These are phyloP conservation scores for Amanita pseudoporphyria DNA, from an alignment of 768 basidiomycete species.

Conservation along the genomic window DNA sequence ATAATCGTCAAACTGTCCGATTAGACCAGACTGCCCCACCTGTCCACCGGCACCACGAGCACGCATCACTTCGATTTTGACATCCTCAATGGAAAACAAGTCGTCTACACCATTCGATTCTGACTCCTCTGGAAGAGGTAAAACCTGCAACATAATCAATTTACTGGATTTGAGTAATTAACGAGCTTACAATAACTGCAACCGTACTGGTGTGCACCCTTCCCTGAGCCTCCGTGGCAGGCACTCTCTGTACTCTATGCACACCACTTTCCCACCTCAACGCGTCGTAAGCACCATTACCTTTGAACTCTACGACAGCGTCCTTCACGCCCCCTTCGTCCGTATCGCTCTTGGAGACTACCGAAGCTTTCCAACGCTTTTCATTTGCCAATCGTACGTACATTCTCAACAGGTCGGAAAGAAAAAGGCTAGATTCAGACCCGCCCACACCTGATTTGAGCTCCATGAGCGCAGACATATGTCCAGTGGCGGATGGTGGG, in stretches of 20 bases:
- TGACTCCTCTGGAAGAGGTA: slow-evolving; percentile 68
- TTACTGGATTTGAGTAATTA: neutral
- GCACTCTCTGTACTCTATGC: slow-evolving; percentile 91
- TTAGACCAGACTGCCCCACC: slow-evolving; percentile 28
- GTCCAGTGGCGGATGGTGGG: slow-evolving; percentile 55
- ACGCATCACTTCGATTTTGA: slow-evolving; percentile 91
- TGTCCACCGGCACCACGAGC: slow-evolving; percentile 96
- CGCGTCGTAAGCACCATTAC: slow-evolving; percentile 66
- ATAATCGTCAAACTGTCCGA: neutral
- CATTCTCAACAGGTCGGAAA: slow-evolving; percentile 71
- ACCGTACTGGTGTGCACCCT: slow-evolving; percentile 90
- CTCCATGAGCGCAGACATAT: slow-evolving; percentile 76
- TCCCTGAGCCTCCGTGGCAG: slow-evolving; percentile 81
- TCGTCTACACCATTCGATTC: slow-evolving; percentile 46
- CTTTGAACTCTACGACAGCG: slow-evolving; percentile 72
- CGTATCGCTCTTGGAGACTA: slow-evolving; percentile 49
- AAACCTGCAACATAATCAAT: slow-evolving; percentile 41
- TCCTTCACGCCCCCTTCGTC: slow-evolving; percentile 67
- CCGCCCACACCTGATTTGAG: slow-evolving; percentile 92
- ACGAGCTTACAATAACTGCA: slow-evolving; percentile 61
- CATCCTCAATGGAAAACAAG: slow-evolving; percentile 74
- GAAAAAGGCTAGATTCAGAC: slow-evolving; percentile 77
- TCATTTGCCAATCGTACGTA: slow-evolving; percentile 59
- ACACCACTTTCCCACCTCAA: slow-evolving; percentile 92
- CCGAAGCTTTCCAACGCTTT: slow-evolving; percentile 47